Evolutionary conservation across 1,284 basidiomycete species (phyloP).

Genomic region (Sporisorium sorghi): DNA sequence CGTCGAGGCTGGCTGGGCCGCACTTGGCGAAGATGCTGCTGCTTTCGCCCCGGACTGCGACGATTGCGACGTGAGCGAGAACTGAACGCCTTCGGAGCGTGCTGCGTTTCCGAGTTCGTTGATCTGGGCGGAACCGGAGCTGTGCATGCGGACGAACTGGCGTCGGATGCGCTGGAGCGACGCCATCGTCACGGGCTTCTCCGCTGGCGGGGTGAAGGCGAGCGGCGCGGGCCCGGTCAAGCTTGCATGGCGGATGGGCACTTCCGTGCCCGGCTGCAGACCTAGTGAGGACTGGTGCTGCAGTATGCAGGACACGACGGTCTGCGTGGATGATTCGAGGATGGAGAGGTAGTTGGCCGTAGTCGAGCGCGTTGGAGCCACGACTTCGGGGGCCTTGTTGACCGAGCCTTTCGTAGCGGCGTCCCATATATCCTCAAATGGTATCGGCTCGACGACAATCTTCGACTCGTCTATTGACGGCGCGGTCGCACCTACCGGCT

Average conservation of each 20-base stretch:
- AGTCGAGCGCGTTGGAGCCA: slow-evolving; percentile 73
- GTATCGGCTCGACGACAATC: slow-evolving; percentile 72
- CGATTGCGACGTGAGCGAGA: slow-evolving; percentile 27
- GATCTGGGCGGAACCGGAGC: slow-evolving; percentile 52
- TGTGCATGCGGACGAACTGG: slow-evolving; percentile 65
- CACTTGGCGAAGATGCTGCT: background rate
- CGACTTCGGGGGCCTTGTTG: slow-evolving; percentile 86
- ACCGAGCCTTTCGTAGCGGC: slow-evolving; percentile 82
- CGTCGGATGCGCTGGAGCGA: slow-evolving; percentile 60
- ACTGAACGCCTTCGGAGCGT: slow-evolving; percentile 45
- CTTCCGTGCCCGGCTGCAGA: slow-evolving; percentile 27
- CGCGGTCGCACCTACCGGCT: background rate
- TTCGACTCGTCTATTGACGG: slow-evolving; percentile 76
- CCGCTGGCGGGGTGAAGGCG: slow-evolving; percentile 41
- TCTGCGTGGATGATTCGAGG: slow-evolving; percentile 66
- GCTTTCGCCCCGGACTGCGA: slow-evolving; percentile 4
- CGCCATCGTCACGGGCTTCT: slow-evolving; percentile 37
- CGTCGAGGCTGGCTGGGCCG: slow-evolving; percentile 22
- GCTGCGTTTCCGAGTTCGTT: slow-evolving; percentile 53
- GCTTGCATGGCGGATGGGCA: slow-evolving; percentile 29
- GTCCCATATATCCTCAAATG: slow-evolving; percentile 81
- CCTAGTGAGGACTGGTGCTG: slow-evolving; percentile 37
- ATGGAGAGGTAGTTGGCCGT: slow-evolving; percentile 70
- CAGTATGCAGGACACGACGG: slow-evolving; percentile 57
- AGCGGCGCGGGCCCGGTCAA: slow-evolving; percentile 25